Base-by-base conservation (phyloP, 768 basidiomycete species). In the Xerocomellus amylosporus region DNA sequence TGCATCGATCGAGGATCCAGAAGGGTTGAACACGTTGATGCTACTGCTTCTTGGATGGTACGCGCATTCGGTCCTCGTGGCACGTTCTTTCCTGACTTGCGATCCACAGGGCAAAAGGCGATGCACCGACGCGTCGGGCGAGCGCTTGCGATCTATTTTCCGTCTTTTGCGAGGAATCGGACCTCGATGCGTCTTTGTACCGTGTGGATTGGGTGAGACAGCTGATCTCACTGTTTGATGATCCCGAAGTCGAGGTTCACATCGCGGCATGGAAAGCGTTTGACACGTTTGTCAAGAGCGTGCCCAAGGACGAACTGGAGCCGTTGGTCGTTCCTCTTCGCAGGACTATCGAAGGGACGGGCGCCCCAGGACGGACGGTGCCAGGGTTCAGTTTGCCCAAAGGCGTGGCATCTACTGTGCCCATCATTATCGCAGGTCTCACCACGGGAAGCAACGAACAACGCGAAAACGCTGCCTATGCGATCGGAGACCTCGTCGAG, bases 401-500 rank as follows among this genome's bases (percentile, higher is more conserved):
- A 69, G 94, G 93, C 55, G 77, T 94, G 22, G 80, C 89, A 20
- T 87, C 93, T 0, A 78, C 86, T 6, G 88, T 97, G 0, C 92
- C 92, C 2, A 85, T 95, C 64, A 84, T 95, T 67, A 87, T 96
- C 41, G 89, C 91, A 4, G 96, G 96, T 61, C 87, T 98, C 34
- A 93, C 94, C 0, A 90, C 87, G 4, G 96, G 96, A 34, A 98
- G 83, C 69, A 95, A 95, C 71, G 95, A 98, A 55, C 93, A 93
- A 64, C 79, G 91, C 62, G 97, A 98, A 71, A 88, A 96, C 61
- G 95, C 96, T 0, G 93, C 96, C 0, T 93, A 93, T 62, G 94
- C 92, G 28, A 95, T 98, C 55, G 90, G 92, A n/a, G 96, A 98
- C 61, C 82, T 99, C 36, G 92, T 98, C 33, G 88, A 94, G 68